Conservation (phyloP, 2,329 filamentous ascomycete genomes). For the Byssoonygena ceratinophila region DNA sequence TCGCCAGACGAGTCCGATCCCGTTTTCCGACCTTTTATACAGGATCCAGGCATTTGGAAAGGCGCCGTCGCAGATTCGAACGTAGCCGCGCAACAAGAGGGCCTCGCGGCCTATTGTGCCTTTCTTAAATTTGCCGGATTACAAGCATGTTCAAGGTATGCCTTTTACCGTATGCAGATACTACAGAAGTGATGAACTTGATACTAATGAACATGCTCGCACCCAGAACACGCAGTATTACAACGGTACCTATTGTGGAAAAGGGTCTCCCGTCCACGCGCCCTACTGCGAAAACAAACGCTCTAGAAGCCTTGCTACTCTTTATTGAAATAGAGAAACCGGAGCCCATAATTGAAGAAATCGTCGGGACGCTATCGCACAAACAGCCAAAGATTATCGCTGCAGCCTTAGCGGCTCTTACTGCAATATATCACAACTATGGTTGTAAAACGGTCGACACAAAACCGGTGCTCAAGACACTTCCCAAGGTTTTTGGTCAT, state of each 20-base stretch:
- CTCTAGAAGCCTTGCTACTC: conserved; percentile 74
- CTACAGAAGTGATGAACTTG: neutral
- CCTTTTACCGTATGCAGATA: neutral
- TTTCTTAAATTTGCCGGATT: conserved; percentile 85
- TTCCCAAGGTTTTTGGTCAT: conserved; percentile 88
- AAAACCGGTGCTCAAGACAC: conserved; percentile 74
- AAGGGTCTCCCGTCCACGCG: conserved; percentile 83
- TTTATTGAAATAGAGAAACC: conserved; percentile 84
- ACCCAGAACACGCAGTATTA: conserved; percentile 58
- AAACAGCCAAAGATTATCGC: conserved; percentile 86
- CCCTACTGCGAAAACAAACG: conserved; percentile 76
- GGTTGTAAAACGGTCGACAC: conserved; percentile 91
- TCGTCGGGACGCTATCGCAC: conserved; percentile 69
- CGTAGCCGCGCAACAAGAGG: conserved; percentile 92
- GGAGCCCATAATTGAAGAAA: conserved; percentile 77
- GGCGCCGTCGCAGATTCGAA: conserved; percentile 87
- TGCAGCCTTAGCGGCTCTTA: conserved; percentile 63
- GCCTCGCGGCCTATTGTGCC: conserved; percentile 72
- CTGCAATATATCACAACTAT: conserved; percentile 81
- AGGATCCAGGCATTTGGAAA: conserved; percentile 82
- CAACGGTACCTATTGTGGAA: conserved; percentile 71
- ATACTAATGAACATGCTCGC: conserved; percentile 13
- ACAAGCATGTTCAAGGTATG: conserved; percentile 61
- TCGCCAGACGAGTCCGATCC: conserved; percentile 78
- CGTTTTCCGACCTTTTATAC: conserved; percentile 74